phyloP scores from a whole-genome alignment of 768 basidiomycete species.

The Porphyrellus cyaneotinctus region DNA sequence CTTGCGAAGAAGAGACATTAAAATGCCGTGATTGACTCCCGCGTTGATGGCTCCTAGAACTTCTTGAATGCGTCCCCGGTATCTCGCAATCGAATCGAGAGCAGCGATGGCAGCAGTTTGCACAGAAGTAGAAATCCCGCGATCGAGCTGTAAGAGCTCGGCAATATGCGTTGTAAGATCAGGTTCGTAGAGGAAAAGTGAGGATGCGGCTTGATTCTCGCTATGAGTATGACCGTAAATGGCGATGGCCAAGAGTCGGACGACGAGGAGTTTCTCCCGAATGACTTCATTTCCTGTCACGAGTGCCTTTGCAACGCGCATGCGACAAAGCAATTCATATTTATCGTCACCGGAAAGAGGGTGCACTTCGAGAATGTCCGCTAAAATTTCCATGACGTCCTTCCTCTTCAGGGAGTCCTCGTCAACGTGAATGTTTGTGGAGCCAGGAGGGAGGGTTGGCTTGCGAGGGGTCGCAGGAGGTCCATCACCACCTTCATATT shows the following conservation, averaged over 20 bases:
- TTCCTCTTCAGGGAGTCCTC: conserved; percentile 57
- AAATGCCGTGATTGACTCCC: conserved; percentile 91
- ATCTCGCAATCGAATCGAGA: conserved; percentile 87
- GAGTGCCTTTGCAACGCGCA: conserved; percentile 74
- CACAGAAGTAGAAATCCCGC: conserved; percentile 61
- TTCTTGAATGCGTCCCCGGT: conserved; percentile 79
- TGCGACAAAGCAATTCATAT: conserved; percentile 84
- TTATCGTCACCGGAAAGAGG: conserved; percentile 76
- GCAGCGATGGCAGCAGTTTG: conserved; percentile 84
- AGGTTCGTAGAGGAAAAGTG: conserved; percentile 92
- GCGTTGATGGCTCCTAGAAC: conserved; percentile 89
- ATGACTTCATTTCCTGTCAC: conserved; percentile 52
- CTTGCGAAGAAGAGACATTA: conserved; percentile 85
- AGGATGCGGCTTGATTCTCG: conserved; percentile 73
- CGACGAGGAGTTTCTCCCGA: conserved; percentile 74
- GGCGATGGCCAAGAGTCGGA: conserved; percentile 83
- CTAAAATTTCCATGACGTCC: conserved; percentile 71
- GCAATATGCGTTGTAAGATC: conserved; percentile 87
- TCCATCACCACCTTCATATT: conserved; percentile 42
- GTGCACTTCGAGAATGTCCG: conserved; percentile 64
- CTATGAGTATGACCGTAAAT: conserved; percentile 86
- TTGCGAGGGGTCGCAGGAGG: conserved; percentile 50
- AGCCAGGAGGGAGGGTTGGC: conserved; percentile 38
- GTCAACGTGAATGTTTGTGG: conserved; percentile 59
- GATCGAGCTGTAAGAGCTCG: conserved; percentile 81